phyloP scores from a whole-genome alignment of 2,329 filamentous ascomycete species.

The Fusarium sp. region DNA sequence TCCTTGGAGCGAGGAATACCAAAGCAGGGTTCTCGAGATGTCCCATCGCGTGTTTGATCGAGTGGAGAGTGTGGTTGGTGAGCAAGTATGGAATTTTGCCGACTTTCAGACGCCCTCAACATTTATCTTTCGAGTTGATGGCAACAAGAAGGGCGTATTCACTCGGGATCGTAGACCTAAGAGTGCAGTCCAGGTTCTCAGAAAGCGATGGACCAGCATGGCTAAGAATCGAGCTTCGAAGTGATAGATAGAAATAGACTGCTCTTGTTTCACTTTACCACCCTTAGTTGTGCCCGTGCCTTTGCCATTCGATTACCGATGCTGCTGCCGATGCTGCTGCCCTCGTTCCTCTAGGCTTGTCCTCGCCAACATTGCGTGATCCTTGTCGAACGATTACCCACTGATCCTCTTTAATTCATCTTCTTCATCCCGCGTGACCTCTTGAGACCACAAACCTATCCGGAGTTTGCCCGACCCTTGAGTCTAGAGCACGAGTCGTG shows the following conservation, averaged over 20 bases:
- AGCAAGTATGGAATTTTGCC: slow-evolving; percentile 37
- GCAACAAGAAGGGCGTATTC: slow-evolving; percentile 35
- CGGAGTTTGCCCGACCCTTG: background rate
- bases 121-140: slow-evolving; percentile 31
- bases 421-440: background rate
- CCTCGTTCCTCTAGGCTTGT: background rate
- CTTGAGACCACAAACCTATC: background rate
- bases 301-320: background rate
- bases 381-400: background rate
- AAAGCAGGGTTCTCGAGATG: slow-evolving; percentile 24
- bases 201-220: slow-evolving; percentile 11
- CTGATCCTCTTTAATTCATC: background rate
- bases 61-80: slow-evolving; percentile 27
- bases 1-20: slow-evolving; percentile 37
- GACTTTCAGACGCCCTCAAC: slow-evolving; percentile 25
- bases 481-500: background rate
- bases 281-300: background rate
- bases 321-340: background rate
- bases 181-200: slow-evolving; percentile 15
- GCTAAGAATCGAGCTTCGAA: background rate
- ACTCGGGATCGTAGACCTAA: slow-evolving; percentile 25
- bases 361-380: background rate
- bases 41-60: slow-evolving; percentile 30
- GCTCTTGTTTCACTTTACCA: background rate
- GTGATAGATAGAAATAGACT: background rate